A percentile compares a stretch with the other conserved stretches of the same genome.
phyloP scores from a whole-genome alignment of 164 flowering plant species.

The Kingdonia uniflora region DNA sequence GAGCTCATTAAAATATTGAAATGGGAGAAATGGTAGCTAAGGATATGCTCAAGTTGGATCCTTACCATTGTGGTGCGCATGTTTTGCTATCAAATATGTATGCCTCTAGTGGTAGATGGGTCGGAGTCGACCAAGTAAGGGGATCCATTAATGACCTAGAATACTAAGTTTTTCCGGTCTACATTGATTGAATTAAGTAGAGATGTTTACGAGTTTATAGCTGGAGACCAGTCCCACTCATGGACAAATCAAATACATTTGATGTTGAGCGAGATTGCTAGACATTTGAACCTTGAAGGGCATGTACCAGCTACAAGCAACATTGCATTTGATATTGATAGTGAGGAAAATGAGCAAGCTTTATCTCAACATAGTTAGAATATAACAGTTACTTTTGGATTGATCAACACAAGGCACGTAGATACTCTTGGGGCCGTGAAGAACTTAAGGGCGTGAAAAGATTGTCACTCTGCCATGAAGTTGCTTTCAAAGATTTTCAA shows the following conservation, averaged over 20 bases:
- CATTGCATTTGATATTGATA: slow-evolving; percentile 17
- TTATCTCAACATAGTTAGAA: slow-evolving; percentile 20
- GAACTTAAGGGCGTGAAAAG: slow-evolving; percentile 21
- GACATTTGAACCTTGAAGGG: slow-evolving; percentile 15
- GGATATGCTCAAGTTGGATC: slow-evolving; percentile 21
- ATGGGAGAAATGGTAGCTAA: slow-evolving; percentile 23
- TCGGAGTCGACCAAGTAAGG: slow-evolving; percentile 16
- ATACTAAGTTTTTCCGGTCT: slow-evolving; percentile 16
- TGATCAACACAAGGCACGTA: slow-evolving; percentile 19
- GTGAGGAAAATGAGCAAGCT: slow-evolving; percentile 19
- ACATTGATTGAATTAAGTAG: slow-evolving; percentile 21
- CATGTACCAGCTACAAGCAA: slow-evolving; percentile 13
- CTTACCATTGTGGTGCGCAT: slow-evolving; percentile 19
- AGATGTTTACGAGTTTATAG: slow-evolving; percentile 19
- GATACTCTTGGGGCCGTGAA: slow-evolving; percentile 16
- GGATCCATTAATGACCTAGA: slow-evolving; percentile 18
- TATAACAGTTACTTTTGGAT: slow-evolving; percentile 23
- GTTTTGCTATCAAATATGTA: slow-evolving; percentile 22
- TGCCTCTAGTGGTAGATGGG: slow-evolving; percentile 18
- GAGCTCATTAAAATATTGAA: slow-evolving; percentile 13
- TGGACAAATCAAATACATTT: slow-evolving; percentile 11
- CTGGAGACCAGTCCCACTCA: slow-evolving; percentile 17
- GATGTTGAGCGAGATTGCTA: slow-evolving; percentile 19
- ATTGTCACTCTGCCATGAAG: slow-evolving; percentile 22
- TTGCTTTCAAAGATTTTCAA: slow-evolving; percentile 19